Evolutionary conservation across 2,329 filamentous ascomycete genomes (phyloP).

Genomic region (Pseudocercospora vitis): DNA sequence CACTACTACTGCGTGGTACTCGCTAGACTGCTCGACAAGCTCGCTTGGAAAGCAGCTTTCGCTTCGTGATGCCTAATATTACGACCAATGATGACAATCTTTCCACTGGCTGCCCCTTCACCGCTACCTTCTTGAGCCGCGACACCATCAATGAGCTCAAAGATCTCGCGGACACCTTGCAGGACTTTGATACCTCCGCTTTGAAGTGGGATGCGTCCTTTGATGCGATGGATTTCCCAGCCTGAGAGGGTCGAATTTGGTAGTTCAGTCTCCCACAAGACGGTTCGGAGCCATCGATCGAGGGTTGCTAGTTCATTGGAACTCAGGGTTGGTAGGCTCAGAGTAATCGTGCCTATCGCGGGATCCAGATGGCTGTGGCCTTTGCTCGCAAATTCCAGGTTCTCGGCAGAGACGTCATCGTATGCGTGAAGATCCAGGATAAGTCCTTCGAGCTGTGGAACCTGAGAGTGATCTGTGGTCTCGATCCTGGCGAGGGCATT

Average conservation of each 20-base stretch:
- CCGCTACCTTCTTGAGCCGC: constrained; percentile 6
- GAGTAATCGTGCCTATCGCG: constrained; percentile 78
- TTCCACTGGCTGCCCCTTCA: constrained; percentile 23
- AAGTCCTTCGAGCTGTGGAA: constrained; percentile 80
- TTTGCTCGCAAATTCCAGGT: constrained; percentile 67
- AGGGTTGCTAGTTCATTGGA: constrained; percentile 61
- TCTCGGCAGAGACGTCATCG: constrained; percentile 67
- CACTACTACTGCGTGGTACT: neutral
- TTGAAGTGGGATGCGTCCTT: constrained; percentile 70
- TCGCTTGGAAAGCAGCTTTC: constrained; percentile 30
- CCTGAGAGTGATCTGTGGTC: constrained; percentile 73
- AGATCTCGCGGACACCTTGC: constrained; percentile 90
- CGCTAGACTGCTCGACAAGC: constrained; percentile 20
- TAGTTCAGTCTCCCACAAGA: constrained; percentile 70
- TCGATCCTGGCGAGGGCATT: constrained; percentile 86
- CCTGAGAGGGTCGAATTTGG: constrained; percentile 23
- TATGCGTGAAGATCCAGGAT: constrained; percentile 91
- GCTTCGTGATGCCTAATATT: constrained; percentile 29
- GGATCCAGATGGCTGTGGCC: constrained; percentile 91
- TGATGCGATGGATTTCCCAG: constrained; percentile 85
- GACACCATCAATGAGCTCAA: constrained; percentile 73
- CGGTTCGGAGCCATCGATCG: constrained; percentile 76
- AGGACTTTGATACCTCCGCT: constrained; percentile 72
- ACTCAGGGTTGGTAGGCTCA: constrained; percentile 64
- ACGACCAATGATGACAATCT: constrained; percentile 40